phyloP scores from a whole-genome alignment of 2,329 filamentous ascomycete species.

The Colletotrichum euphorbiae region DNA sequence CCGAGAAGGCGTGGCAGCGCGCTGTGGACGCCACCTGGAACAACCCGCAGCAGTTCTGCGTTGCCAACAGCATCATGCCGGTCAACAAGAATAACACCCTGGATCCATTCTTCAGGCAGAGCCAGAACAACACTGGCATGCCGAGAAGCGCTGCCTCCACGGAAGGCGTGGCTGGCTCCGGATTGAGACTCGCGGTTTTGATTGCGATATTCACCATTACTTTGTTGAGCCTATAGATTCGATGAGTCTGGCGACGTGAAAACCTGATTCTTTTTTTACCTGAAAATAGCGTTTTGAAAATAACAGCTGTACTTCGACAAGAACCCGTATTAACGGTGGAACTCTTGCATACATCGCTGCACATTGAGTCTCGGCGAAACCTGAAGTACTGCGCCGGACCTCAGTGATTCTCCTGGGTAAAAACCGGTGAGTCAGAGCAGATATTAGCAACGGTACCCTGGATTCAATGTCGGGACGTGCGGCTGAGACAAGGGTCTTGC shows the following conservation, averaged over 20 bases:
- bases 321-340: background rate
- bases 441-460: no score
- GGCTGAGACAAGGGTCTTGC: no score
- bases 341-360: background rate
- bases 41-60: conserved; percentile 48
- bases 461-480: no score
- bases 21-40: conserved; percentile 52
- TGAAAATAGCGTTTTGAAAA: background rate
- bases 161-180: background rate
- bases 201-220: conserved; percentile 15
- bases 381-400: background rate
- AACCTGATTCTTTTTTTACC: background rate
- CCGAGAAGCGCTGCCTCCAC: background rate
- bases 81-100: conserved; percentile 37
- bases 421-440: no score
- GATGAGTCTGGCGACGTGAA: background rate
- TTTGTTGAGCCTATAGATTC: conserved; percentile 28
- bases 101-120: conserved; percentile 42
- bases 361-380: background rate
- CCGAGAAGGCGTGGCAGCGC: conserved; percentile 55
- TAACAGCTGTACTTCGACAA: background rate
- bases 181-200: conserved; percentile 25
- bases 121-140: conserved; percentile 29
- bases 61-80: conserved; percentile 46
- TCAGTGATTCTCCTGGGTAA: no score